Conservation (phyloP, 2,329 filamentous ascomycete species). For the Neopestalotiopsis clavispora region DNA sequence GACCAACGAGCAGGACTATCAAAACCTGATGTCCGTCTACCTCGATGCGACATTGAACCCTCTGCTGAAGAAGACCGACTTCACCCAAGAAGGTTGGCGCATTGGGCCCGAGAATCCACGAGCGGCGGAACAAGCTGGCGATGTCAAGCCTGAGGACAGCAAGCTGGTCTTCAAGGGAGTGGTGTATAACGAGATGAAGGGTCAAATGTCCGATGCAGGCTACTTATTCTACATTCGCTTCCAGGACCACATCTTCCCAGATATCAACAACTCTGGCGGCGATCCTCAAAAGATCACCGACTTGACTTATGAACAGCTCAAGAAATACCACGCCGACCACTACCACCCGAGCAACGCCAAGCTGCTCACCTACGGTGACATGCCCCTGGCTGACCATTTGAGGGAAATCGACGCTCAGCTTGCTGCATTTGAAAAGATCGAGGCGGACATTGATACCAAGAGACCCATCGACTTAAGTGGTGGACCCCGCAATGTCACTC, state of each 20-base stretch:
- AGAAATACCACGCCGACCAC: conserved; percentile 86
- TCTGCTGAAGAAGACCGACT: conserved; percentile 87
- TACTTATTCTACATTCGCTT: conserved; percentile 97
- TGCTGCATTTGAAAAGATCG: conserved; percentile 72
- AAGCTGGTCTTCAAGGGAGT: conserved; percentile 94
- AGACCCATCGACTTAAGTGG: conserved; percentile 72
- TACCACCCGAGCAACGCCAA: conserved; percentile 99
- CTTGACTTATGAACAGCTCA: conserved; percentile 87
- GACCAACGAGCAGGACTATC: conserved; percentile 93
- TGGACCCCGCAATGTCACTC: conserved; percentile 71
- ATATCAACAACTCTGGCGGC: conserved; percentile 94
- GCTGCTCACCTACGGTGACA: conserved; percentile 92
- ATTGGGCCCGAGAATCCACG: conserved; percentile 89
- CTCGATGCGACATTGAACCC: conserved; percentile 93
- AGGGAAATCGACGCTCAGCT: conserved; percentile 78
- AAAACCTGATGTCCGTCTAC: conserved; percentile 95
- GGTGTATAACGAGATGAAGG: conserved; percentile 99
- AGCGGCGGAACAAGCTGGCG: conserved; percentile 50
- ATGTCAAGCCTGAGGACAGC: conserved; percentile 59
- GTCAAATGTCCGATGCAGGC: conserved; percentile 95
- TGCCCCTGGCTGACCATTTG: conserved; percentile 83
- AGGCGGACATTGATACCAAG: conserved; percentile 75
- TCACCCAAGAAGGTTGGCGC: conserved; percentile 95
- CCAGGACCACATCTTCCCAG: conserved; percentile 91
- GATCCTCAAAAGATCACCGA: conserved; percentile 97